Evolutionary conservation across 1,284 basidiomycete species (phyloP), one percentile per base, ranked within the genome.

Genomic region (Austropuccinia psidii): DNA sequence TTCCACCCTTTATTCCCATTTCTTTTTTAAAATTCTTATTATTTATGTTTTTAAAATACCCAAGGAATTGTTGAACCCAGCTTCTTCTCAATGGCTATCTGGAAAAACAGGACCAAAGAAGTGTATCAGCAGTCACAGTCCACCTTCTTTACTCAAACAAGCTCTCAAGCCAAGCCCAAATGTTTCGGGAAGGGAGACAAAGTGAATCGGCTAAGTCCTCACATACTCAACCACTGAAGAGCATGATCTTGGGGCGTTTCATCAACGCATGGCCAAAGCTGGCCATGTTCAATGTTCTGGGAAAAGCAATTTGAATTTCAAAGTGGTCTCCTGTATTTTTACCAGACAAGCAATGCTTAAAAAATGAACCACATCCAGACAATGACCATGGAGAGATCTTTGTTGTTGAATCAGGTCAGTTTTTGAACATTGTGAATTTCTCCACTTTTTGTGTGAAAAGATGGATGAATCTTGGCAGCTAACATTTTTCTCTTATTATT

Each of bases 331-430:
- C 69, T 41, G 49, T 47, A 39, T 27, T 50, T 41, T 35, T n/a
- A 50, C 39, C 55, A 6, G 66, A 70, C 43, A 47, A 15, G 21
- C 15, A 39, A 33, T 19, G 6, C 52, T n/a, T n/a, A n/a, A n/a
- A n/a, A n/a, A n/a, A n/a, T 37, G 21, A 58, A 31, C 6, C 47
- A 37, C 41, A 50, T 21, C 33, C 50, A 27, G 31, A 15, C 19
- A 9, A 43, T 29, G 47, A n/a, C 11, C n/a, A 47, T 49, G 69
- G 69, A 13, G 69, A 73, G 35, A 60, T 73, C n/a, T 73, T 73
- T 62, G 47, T 73, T 19, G 61, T 73, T 64, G 69, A 73, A 58
- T 73, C 69, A 62, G 69, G 69, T 73, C 49, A 73, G 69, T 31
- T 2, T 31, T 57, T 31, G 17, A 9, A n/a, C n/a, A n/a, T n/a